Evolutionary conservation across 306 rosid species (phyloP), one percentile per base, ranked within the genome.

Genomic region (Neltuma alba): DNA sequence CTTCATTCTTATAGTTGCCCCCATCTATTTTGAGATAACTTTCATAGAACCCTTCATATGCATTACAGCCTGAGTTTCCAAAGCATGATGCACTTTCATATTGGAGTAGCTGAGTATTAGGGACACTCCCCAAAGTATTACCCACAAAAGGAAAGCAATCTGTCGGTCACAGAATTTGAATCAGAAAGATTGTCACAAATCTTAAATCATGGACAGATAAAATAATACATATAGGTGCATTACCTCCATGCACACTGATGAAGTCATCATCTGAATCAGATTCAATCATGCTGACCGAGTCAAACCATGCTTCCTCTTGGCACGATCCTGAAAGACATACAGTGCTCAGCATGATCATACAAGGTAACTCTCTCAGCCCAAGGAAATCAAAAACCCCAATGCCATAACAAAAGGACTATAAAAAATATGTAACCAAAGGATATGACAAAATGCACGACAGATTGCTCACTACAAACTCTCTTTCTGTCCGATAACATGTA

Each of bases 201-300:
- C 18, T 44, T 12, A 13, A 41, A 38, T 38, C 10, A 5, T 42
- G 0, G 47, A 7, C 16, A 42, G 16, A 42, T 11, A 42, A 42
- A 11, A 13, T 44, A 44, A 44, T 18, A 13, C 50, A 3, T 11
- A 13, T 13, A 10, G 50, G 14, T 44, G 18, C 18, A 44, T 13
- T 44, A 94, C 97, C 99, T 88, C 91, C 99, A 91, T 87, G 94
- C 41, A 92, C 97, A 61, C 97, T 94, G 44, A 83, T 74, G 90
- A 86, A 94, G 12, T 94, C 99, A 41, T 94, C 99, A 84, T 91
- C 97, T 40, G 92, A 91, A 80, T 94, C 99, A 60, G 99, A 89
- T 5, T 89, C 97, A 50, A 92, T 34, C 58, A 91, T 89, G 79
- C 95, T 91, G 70, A 78, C 84, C 12, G 99, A 89, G 85, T 94